Conservation (phyloP, 176 grass and related monocot genomes). For the Ensete glaucum region DNA sequence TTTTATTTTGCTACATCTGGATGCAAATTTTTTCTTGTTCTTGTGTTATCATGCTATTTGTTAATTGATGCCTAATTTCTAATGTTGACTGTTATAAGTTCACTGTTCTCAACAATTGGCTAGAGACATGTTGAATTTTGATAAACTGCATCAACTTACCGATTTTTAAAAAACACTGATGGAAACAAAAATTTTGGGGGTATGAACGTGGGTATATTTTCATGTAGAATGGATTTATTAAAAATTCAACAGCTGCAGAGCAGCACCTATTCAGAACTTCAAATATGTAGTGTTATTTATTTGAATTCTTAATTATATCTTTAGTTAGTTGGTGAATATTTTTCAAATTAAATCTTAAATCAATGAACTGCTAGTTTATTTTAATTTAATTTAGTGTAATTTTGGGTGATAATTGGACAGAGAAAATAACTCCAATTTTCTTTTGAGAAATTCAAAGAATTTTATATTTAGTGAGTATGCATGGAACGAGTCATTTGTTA, state of each 20-base stretch:
- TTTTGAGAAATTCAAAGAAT: too few species aligned
- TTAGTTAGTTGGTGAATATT: not conserved
- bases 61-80: too few species aligned
- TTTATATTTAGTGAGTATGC: too few species aligned
- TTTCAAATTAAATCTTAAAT: not conserved
- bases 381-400: not conserved
- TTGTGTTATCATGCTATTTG: not conserved
- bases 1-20: not conserved
- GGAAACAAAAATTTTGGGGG: not conserved
- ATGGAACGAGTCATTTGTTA: not conserved
- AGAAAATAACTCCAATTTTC: too few species aligned
- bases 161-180: not conserved
- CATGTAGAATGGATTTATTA: not conserved
- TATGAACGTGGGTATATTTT: not conserved
- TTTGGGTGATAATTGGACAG: not conserved
- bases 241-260: not conserved
- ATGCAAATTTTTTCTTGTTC: not conserved
- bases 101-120: not conserved
- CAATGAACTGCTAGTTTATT: not conserved
- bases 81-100: too few species aligned
- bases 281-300: not conserved
- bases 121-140: not conserved
- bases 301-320: not conserved
- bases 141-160: not conserved
- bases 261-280: not conserved